Evolutionary conservation across 495 filamentous ascomycete species (phyloP).

Genomic region (Usnea hakonensis): DNA sequence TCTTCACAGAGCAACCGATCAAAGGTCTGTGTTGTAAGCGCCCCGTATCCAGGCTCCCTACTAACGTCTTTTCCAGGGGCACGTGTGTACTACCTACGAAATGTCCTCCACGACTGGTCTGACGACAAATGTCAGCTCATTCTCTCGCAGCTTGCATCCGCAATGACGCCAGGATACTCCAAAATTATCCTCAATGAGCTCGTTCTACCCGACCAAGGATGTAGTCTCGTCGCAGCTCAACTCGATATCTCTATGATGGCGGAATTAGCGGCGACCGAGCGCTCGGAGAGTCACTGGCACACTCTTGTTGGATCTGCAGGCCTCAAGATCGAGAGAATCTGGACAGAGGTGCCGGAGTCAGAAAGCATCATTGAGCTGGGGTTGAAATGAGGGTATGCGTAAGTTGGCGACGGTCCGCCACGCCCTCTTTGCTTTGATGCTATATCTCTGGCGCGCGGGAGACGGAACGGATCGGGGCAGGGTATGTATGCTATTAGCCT

Average conservation of each 20-base stretch:
- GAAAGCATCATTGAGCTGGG: constrained; percentile 41
- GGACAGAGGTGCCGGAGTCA: constrained; percentile 28
- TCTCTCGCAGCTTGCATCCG: constrained; percentile 28
- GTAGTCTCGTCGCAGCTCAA: constrained; percentile 11
- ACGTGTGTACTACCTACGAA: constrained; percentile 39
- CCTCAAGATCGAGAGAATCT: constrained; percentile 28
- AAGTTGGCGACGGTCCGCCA: too few species aligned
- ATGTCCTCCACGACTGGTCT: constrained; percentile 41
- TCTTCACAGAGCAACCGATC: constrained; percentile 40
- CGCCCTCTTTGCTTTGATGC: too few species aligned
- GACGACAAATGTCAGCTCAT: constrained; percentile 34
- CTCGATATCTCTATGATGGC: constrained; percentile 39
- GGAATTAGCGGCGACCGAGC: constrained; percentile 32
- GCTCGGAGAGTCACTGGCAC: constrained; percentile 38
- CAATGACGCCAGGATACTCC: constrained; percentile 38
- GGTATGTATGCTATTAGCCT: too few species aligned
- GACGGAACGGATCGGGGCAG: too few species aligned
- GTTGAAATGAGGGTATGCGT: not conserved
- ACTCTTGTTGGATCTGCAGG: constrained; percentile 32
- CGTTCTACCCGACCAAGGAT: constrained; percentile 30
- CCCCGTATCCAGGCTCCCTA: not conserved
- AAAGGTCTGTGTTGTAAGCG: constrained; percentile 1
- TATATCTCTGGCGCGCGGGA: too few species aligned
- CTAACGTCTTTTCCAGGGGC: constrained; percentile 26
- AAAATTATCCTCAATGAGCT: constrained; percentile 43